Evolutionary conservation across 2,329 filamentous ascomycete genomes (phyloP).

Genomic region (Fusarium pilosicola): DNA sequence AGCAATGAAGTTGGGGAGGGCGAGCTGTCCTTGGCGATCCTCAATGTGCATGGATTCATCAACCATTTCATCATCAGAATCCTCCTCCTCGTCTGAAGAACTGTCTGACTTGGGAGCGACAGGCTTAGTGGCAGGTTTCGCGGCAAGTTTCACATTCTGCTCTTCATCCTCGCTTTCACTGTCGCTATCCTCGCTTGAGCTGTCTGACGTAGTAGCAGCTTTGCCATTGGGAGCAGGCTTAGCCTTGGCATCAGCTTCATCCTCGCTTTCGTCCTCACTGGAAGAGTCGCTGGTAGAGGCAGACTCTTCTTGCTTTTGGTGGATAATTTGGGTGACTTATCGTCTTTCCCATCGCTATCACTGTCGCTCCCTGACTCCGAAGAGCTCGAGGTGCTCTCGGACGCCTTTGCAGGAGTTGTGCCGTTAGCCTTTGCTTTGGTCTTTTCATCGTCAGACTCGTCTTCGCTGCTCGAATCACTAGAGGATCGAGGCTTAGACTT

Average conservation of each 20-base stretch:
- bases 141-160: slow-evolving; percentile 23
- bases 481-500: slow-evolving; percentile 36
- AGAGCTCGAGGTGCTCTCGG: slow-evolving; percentile 40
- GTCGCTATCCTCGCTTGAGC: slow-evolving; percentile 41
- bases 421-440: slow-evolving; percentile 38
- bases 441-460: slow-evolving; percentile 43
- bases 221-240: slow-evolving; percentile 33
- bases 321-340: slow-evolving; percentile 27
- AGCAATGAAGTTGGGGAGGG: slow-evolving; percentile 57
- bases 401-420: slow-evolving; percentile 15
- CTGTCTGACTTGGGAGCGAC: slow-evolving; percentile 26
- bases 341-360: slow-evolving; percentile 43
- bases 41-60: slow-evolving; percentile 55
- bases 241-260: slow-evolving; percentile 32
- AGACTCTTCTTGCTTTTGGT: slow-evolving; percentile 30
- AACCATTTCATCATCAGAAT: slow-evolving; percentile 46
- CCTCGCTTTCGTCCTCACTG: slow-evolving; percentile 45
- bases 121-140: slow-evolving; percentile 25
- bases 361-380: slow-evolving; percentile 46
- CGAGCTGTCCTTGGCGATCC: slow-evolving; percentile 50
- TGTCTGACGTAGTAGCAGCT: slow-evolving; percentile 26
- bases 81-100: slow-evolving; percentile 42
- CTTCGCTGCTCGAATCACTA: slow-evolving; percentile 44
- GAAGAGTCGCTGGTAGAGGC: slow-evolving; percentile 41
- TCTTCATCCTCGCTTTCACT: slow-evolving; percentile 41